Evolutionary conservation across 192 early-diverging fungal species (phyloP), one percentile per base, ranked within the genome.

Genomic region (Linnemannia schmuckeri): DNA sequence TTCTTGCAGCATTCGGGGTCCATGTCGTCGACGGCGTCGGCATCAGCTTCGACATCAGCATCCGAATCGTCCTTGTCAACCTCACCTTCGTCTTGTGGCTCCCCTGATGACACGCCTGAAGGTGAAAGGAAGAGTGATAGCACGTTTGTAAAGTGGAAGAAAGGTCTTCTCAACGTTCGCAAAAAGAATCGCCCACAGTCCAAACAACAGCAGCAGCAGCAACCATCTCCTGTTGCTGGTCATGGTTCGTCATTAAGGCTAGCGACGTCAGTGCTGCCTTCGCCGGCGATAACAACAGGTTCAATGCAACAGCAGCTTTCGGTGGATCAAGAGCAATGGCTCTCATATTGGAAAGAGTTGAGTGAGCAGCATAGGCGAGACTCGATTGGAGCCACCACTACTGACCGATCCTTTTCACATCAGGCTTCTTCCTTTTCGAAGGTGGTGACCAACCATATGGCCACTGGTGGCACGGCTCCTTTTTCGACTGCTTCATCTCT

Each of bases 131-230:
- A 41, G 70, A 27, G 3, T 8, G 69, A 17, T 24, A 72, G 52
- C 68, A 61, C 74, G 13, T 33, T 82, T 35, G 68, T 52, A 1
- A 82, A 57, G 30, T 75, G 71, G 72, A 82, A 55, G 27, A 74
- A 44, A 15, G 12, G 61, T 0, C 70, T 81, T 10, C 35, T 46
- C 20, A 27, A 70, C 12, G 13, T n/a, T 12, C 52, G 41, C 40
- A 72, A 54, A 54, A 79, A 61, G 30, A 33, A 72, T 17, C 70
- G 1, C 4, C 12, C 49, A 5, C 49, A 22, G 5, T 20, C 17
- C 20, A 41, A 13, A 40, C 69, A 40, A 70, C 30, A 42, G 6
- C 70, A n/a, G 3, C 8, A 44, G 70, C 15, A 6, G 9, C 22
- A 61, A 30, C 8, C 57, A 24, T n/a, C 17, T 54, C 15, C 52